Conservation (phyloP, 202 grass and related monocot species). For the Zoysia matrella region DNA sequence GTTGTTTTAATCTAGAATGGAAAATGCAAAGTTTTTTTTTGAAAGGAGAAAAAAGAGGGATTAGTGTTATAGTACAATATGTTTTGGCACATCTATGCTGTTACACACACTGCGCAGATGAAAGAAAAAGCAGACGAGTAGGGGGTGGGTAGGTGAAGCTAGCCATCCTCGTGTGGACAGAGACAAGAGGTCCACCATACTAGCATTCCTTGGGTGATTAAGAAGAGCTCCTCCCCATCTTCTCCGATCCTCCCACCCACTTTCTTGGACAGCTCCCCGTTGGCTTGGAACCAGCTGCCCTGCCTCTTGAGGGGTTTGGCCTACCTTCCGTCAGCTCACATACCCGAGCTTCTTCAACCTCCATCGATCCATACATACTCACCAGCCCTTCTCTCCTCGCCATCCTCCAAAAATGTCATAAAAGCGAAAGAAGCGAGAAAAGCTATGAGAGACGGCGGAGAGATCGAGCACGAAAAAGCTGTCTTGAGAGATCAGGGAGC, state of each 20-base stretch:
- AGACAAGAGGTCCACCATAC: conserved; percentile 34
- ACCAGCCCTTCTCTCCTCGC: background rate
- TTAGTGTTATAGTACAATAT: background rate
- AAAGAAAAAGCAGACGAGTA: conserved; percentile 5
- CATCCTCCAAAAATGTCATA: conserved; percentile 22
- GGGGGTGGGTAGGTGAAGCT: conserved; percentile 52
- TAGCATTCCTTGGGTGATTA: conserved; percentile 15
- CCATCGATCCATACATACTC: too few species aligned
- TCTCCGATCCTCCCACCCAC: background rate
- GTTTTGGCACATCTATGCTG: conserved; percentile 39
- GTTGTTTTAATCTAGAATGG: background rate
- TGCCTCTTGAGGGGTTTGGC: conserved; percentile 21
- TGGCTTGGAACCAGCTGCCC: conserved; percentile 34
- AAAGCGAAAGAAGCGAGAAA: background rate
- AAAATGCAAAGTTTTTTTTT: background rate
- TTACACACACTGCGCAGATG: background rate
- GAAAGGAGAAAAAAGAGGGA: background rate
- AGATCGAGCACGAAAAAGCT: too few species aligned
- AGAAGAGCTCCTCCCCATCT: background rate
- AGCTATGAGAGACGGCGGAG: too few species aligned
- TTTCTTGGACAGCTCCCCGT: conserved; percentile 6
- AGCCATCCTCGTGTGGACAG: conserved; percentile 26
- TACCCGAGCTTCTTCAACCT: too few species aligned
- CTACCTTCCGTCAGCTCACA: background rate
- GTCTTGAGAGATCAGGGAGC: too few species aligned